Evolutionary conservation across 2,329 filamentous ascomycete species (phyloP).

Genomic region (Cladosporium sp.): DNA sequence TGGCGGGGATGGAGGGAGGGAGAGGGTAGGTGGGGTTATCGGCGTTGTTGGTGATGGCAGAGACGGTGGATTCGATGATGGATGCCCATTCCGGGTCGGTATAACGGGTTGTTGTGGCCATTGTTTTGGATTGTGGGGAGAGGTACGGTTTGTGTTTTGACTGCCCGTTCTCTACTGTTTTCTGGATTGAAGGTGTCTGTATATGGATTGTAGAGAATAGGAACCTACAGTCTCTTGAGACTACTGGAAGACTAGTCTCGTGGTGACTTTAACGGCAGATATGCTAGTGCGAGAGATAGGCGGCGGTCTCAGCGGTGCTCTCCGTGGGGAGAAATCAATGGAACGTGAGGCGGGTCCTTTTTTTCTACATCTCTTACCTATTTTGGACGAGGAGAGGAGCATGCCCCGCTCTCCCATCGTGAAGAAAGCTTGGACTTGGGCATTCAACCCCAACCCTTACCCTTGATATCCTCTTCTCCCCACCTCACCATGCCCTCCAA

Average conservation of each 20-base stretch:
- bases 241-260: background rate
- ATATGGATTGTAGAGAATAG: background rate
- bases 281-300: background rate
- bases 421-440: too few relatives aligned
- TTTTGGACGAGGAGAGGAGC: too few relatives aligned
- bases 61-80: slow-evolving; percentile 31
- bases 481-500: too few relatives aligned
- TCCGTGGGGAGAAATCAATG: background rate
- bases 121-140: background rate
- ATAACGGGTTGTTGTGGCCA: slow-evolving; percentile 34
- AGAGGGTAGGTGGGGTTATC: slow-evolving; percentile 5
- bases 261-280: background rate
- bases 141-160: background rate
- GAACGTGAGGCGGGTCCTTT: background rate
- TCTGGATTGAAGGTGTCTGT: too few relatives aligned
- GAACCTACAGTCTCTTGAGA: background rate
- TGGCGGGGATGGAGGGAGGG: slow-evolving; percentile 22
- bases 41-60: slow-evolving; percentile 5
- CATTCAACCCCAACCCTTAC: too few relatives aligned
- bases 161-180: too few relatives aligned
- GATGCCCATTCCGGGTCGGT: slow-evolving; percentile 42
- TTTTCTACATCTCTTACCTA: too few relatives aligned
- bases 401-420: background rate
- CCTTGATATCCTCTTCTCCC: too few relatives aligned
- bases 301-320: too few relatives aligned